Base-by-base conservation (phyloP, 805 yeast species). In the Ogataea angusta region DNA sequence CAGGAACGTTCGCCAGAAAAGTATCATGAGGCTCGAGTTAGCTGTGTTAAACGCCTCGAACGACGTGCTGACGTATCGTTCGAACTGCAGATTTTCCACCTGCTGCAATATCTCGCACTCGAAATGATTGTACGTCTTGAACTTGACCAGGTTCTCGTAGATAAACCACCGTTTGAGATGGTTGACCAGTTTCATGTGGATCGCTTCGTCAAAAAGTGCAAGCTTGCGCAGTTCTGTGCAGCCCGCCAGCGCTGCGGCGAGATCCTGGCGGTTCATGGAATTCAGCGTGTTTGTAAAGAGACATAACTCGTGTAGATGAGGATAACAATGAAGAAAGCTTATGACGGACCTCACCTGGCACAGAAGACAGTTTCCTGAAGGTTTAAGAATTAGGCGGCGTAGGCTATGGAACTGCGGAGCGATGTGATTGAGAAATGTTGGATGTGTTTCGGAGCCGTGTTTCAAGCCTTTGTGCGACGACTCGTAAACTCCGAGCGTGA, bases 121-220 rank as follows among this genome's bases (percentile, higher is more conserved):
- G 30, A 36, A 51, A 35, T 48, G 43, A 17, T 42, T 38, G 28
- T 32, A 37, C 6, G 48, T 32, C 24, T 58, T 56, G 26, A 53
- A 51, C 10, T 42, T 38, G 5, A 45, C 38, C 16, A 46, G 19
- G 17, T 56, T 49, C 30, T 54, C 53, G 32, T 42, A 45, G 6
- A 52, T 45, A 28, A 57, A 57, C 57, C 60, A 57, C 14, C 37
- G 48, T 36, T 58, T 58, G 24, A 59, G 33, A 22, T 41, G 37
- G 27, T 48, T 51, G 2, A 49, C 36, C 13, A 59, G 16, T 36
- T 52, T 52, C 4, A 37, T 12, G 31, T 40, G 45, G 10, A 57
- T 33, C 30, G 43, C 48, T n/a, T 51, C 58, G 39, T 58, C 64
- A 36, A 48, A 54, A 7, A 49, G 29, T 1, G 53, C 44, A 16